These are phyloP conservation scores for Bathelium albidoporum DNA, from an alignment of 495 filamentous ascomycete genomes.

Conservation along the genomic window DNA sequence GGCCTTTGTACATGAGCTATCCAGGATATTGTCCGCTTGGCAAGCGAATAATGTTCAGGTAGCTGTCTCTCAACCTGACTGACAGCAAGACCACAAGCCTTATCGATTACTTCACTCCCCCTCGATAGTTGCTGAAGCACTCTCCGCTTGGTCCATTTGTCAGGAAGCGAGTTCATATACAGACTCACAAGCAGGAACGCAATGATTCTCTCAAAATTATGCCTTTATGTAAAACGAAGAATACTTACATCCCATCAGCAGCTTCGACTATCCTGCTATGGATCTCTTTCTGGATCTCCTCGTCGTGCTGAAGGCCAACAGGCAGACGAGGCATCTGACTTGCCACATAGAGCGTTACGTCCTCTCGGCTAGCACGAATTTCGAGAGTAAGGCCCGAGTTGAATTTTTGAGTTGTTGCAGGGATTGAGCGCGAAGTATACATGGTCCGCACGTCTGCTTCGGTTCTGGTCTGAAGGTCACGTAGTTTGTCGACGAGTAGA, in stretches of 20 bases:
- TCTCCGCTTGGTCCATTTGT: slow-evolving; percentile 25
- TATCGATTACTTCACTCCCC: slow-evolving; percentile 18
- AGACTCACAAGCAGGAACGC: slow-evolving; percentile 49
- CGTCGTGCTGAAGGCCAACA: slow-evolving; percentile 8
- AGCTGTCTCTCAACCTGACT: slow-evolving; percentile 35
- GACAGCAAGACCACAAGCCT: slow-evolving; percentile 37
- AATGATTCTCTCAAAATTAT: neutral
- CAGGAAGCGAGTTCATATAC: slow-evolving; percentile 36
- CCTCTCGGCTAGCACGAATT: slow-evolving; percentile 14
- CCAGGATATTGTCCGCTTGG: slow-evolving; percentile 36
- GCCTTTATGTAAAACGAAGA: neutral
- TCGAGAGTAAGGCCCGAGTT: slow-evolving; percentile 2
- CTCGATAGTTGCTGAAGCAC: slow-evolving; percentile 31
- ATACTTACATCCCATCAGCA: slow-evolving; percentile 22
- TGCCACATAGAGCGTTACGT: slow-evolving; percentile 16
- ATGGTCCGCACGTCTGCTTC: slow-evolving; percentile 22
- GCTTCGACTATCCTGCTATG: slow-evolving; percentile 10
- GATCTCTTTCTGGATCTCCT: slow-evolving; percentile 7
- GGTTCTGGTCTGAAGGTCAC: slow-evolving; percentile 22
- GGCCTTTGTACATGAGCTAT: slow-evolving; percentile 33
- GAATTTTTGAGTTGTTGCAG: slow-evolving; percentile 13
- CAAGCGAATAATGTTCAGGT: slow-evolving; percentile 24
- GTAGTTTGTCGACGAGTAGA: slow-evolving; percentile 26
- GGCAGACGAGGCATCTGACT: slow-evolving; percentile 12
- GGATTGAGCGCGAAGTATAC: slow-evolving; percentile 19